These are phyloP conservation scores for Polygonum maritimum DNA, from an alignment of 148 eudicot species.

Conservation along the genomic window DNA sequence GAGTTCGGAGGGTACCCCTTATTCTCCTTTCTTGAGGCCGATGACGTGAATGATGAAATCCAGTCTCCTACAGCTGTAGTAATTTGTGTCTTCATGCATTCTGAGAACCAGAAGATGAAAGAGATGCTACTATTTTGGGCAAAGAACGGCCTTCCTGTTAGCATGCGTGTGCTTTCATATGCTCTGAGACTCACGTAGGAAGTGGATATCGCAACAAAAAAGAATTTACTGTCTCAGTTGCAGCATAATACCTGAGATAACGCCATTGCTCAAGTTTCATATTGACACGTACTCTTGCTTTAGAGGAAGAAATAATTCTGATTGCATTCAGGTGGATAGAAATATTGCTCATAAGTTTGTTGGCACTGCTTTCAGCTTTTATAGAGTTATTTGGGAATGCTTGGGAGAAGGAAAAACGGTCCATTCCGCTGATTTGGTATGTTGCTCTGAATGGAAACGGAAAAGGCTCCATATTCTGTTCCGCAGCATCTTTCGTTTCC, in stretches of 20 bases:
- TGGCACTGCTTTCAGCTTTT: slow-evolving; percentile 24
- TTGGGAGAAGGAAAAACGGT: slow-evolving; percentile 7
- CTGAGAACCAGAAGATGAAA: slow-evolving; percentile 17
- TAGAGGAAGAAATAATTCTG: slow-evolving; percentile 10
- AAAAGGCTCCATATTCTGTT: slow-evolving; percentile 15
- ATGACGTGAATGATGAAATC: slow-evolving; percentile 19
- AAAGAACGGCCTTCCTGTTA: slow-evolving; percentile 16
- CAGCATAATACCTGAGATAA: slow-evolving; percentile 8
- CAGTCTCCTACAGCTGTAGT: slow-evolving; percentile 25
- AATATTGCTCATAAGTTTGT: slow-evolving; percentile 15
- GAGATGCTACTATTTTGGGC: slow-evolving; percentile 30
- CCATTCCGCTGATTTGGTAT: slow-evolving; percentile 15
- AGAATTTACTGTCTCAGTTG: neutral
- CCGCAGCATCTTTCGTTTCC: slow-evolving; percentile 17
- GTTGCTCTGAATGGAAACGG: slow-evolving; percentile 24
- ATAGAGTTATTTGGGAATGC: slow-evolving; percentile 16
- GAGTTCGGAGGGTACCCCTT: slow-evolving; percentile 22
- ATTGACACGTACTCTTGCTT: slow-evolving; percentile 19
- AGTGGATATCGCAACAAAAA: slow-evolving; percentile 14
- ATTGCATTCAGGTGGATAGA: slow-evolving; percentile 13
- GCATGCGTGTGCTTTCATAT: slow-evolving; percentile 26
- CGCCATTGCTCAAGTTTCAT: slow-evolving; percentile 28
- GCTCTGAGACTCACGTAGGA: slow-evolving; percentile 31
- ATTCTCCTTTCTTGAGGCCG: slow-evolving; percentile 22
- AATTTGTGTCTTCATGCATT: slow-evolving; percentile 23